Percentiles rank a stretch among this genome's conserved stretches.
These are phyloP conservation scores for Rugosomyces carneus DNA, from an alignment of 1,284 basidiomycete species.

Conservation along the genomic window DNA sequence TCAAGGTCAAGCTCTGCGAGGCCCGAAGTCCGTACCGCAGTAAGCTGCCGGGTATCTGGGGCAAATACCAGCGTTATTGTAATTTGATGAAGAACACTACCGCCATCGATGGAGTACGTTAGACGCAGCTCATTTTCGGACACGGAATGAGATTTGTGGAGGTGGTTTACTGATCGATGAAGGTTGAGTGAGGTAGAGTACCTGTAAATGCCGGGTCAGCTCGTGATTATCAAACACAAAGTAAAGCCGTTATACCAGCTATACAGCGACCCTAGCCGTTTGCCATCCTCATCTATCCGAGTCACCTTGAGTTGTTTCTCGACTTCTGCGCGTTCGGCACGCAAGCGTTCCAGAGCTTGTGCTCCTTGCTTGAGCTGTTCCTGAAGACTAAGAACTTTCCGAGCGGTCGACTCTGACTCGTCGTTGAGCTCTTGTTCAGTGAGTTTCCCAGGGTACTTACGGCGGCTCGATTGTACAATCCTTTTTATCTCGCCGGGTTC, in stretches of 20 bases:
- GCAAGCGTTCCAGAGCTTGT: constrained; percentile 57
- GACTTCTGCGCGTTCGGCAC: constrained; percentile 58
- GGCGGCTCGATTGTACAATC: too few relatives aligned
- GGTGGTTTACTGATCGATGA: constrained; percentile 55
- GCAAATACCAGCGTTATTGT: constrained; percentile 57
- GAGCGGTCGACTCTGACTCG: constrained; percentile 52
- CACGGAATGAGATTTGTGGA: constrained; percentile 51
- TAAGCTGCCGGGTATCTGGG: constrained; percentile 60
- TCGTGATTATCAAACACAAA: not conserved
- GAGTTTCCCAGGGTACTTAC: too few relatives aligned
- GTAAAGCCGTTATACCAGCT: constrained; percentile 52
- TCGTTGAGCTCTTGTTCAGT: constrained; percentile 50
- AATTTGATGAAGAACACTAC: constrained; percentile 27
- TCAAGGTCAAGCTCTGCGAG: constrained; percentile 46
- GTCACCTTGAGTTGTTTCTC: constrained; percentile 62
- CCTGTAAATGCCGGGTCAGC: constrained; percentile 34
- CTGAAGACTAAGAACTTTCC: constrained; percentile 49
- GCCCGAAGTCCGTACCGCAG: constrained; percentile 48
- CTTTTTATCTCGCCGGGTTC: too few relatives aligned
- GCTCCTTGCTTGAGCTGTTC: constrained; percentile 51
- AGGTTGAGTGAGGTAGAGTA: constrained; percentile 60
- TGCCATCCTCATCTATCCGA: constrained; percentile 62
- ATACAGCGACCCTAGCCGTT: constrained; percentile 54
- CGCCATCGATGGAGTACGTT: constrained; percentile 45
- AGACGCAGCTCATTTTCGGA: constrained; percentile 74